A percentile compares a stretch with the other conserved stretches of the same genome.
phyloP scores from a whole-genome alignment of 768 basidiomycete species.

The Lactarius quietus region DNA sequence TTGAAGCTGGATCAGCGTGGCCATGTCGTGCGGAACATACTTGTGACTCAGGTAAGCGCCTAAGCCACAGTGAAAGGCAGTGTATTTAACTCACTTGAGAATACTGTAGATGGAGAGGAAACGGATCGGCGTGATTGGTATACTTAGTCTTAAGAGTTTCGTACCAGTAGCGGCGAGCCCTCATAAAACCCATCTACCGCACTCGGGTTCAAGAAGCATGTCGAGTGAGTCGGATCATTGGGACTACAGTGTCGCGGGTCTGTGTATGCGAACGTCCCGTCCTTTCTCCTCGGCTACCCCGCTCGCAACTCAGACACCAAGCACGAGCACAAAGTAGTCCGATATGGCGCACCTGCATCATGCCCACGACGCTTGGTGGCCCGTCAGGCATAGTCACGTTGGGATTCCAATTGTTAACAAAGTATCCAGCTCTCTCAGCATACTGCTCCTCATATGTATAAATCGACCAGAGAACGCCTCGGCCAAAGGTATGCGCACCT shows the following conservation, averaged over 20 bases:
- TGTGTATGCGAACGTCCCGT: conserved; percentile 60
- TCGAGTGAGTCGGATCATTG: conserved; percentile 53
- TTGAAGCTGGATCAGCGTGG: conserved; percentile 56
- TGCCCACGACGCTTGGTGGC: conserved; percentile 44
- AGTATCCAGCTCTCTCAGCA: conserved; percentile 51
- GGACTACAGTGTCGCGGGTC: conserved; percentile 66
- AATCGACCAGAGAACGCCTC: not conserved
- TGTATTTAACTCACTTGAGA: not conserved
- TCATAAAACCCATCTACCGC: conserved; percentile 65
- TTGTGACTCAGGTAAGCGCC: conserved; percentile 28
- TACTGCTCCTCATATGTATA: conserved; percentile 39
- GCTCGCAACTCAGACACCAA: not conserved
- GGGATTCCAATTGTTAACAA: conserved; percentile 57
- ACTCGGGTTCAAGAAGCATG: conserved; percentile 55
- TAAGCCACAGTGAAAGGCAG: not conserved
- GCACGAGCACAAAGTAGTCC: not conserved
- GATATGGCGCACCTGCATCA: conserved; percentile 49
- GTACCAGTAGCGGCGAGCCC: conserved; percentile 56
- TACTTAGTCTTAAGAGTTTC: conserved; percentile 24
- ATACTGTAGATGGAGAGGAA: not conserved
- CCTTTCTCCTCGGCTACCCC: conserved; percentile 48
- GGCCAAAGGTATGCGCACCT: conserved; percentile 36
- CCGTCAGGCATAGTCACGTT: conserved; percentile 49
- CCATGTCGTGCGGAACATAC: conserved; percentile 65
- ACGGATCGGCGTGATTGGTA: not conserved